Base-by-base conservation (phyloP, 176 grass and related monocot genomes). In the Rhynchospora tenuis region DNA sequence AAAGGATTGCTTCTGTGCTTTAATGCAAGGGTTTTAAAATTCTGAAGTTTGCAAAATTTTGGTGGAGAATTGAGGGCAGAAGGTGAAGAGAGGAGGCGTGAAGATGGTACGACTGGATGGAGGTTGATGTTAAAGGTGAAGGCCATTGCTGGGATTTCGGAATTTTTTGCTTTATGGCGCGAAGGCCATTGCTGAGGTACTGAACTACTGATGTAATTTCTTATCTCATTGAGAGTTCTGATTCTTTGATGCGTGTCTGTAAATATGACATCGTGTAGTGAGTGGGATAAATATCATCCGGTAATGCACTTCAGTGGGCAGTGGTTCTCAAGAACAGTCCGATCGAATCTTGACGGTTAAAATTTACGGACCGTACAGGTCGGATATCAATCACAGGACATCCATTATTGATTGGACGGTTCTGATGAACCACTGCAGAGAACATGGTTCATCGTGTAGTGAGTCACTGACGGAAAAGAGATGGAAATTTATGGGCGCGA, bases 71-170 rank as follows among this genome's bases (percentile, higher is more conserved):
- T 9, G 5, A 64, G 16, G 20, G 63, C 7, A 75, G 65, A 12
- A 27, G 59, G 24, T 16, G 47, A 44, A 65, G 19, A 19, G 55
- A 54, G 80, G 51, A 17, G 59, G 50, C 17, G 74, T 45, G 4
- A 63, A 43, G 59, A 64, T 43, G 68, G 9, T 7, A 16, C 8
- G 7, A 65, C 81, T 54, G 45, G 73, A 29, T n/a, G 48, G 69
- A 55, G 59, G 19, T 24, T 38, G 44, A 26, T 33, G 45, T 9
- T 70, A 66, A 76, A 62, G 22, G 47, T 47, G 16, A 75, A 79
- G 16, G 65, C 56, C 78, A 71, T 87, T 80, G 76, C 78, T 23
- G 87, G 71, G 56, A 87, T 78, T 86, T 43, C 64, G 74, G 81
- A 91, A 86, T 31, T 62, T 16, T 14, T 59, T 20, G 50, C 15